Conservation (phyloP, 2,329 filamentous ascomycete species). For the Leptographium lundbergii region DNA sequence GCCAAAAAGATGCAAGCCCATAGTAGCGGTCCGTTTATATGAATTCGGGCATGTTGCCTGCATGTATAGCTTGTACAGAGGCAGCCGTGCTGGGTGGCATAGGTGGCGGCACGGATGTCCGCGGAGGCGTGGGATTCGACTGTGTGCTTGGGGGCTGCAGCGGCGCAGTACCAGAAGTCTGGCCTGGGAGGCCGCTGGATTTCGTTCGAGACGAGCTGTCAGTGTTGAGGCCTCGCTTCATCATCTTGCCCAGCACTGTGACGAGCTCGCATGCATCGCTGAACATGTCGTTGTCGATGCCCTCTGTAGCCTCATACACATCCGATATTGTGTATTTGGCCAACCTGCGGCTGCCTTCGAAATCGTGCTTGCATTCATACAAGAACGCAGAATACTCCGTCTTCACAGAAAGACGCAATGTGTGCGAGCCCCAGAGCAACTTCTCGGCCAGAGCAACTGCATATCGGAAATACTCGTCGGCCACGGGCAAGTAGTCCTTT, state of each 20-base stretch:
- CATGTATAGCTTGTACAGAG: neutral
- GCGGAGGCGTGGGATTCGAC: neutral
- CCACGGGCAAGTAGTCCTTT: conserved; percentile 70
- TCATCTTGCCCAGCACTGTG: conserved; percentile 74
- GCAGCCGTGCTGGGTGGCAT: neutral
- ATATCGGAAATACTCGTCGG: conserved; percentile 67
- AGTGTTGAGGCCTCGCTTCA: conserved; percentile 24
- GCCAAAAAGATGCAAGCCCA: neutral
- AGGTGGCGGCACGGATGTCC: neutral
- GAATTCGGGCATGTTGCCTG: conserved; percentile 5
- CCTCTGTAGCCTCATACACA: conserved; percentile 82
- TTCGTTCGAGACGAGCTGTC: conserved; percentile 1
- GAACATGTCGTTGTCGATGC: conserved; percentile 93
- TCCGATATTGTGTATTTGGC: conserved; percentile 77
- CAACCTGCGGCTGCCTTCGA: conserved; percentile 59
- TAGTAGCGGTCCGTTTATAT: conserved; percentile 9
- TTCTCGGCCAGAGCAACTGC: conserved; percentile 62
- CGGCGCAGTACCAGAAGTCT: neutral
- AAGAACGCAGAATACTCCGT: conserved; percentile 88
- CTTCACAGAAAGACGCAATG: conserved; percentile 76
- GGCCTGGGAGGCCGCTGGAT: neutral
- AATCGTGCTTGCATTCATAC: conserved; percentile 83
- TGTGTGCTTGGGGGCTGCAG: neutral
- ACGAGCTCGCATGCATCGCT: conserved; percentile 83
- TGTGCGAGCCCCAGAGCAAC: conserved; percentile 76